Conservation (phyloP, 2,329 filamentous ascomycete genomes). For the Exophiala sideris region DNA sequence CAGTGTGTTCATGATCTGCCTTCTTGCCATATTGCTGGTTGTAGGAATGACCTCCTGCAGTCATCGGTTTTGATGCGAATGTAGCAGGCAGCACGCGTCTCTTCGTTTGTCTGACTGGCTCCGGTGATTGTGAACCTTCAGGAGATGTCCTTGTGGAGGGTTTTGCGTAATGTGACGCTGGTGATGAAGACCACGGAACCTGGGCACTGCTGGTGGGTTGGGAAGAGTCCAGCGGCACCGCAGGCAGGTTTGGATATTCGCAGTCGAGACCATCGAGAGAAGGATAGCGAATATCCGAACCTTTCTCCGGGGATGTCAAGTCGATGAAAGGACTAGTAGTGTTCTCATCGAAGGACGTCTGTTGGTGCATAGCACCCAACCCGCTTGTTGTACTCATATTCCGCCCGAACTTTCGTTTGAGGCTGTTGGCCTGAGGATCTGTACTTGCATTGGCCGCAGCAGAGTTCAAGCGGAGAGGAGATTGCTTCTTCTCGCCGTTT, state of each 20-base stretch:
- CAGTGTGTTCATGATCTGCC: neutral
- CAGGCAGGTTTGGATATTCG: conserved; percentile 38
- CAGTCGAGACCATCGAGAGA: conserved; percentile 16
- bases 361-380: conserved; percentile 44
- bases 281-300: conserved; percentile 28
- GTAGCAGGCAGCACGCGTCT: conserved; percentile 59
- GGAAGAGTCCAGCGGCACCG: conserved; percentile 16
- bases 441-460: conserved; percentile 13
- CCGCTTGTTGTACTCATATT: conserved; percentile 26
- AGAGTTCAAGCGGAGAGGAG: conserved; percentile 16
- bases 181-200: conserved; percentile 68
- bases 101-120: conserved; percentile 48
- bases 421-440: neutral
- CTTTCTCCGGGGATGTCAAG: conserved; percentile 58
- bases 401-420: conserved; percentile 28
- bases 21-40: conserved; percentile 1
- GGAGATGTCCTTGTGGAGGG: conserved; percentile 4
- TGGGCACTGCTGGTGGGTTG: conserved; percentile 53
- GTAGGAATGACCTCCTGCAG: neutral
- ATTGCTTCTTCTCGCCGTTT: conserved; percentile 19
- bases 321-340: conserved; percentile 80
- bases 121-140: conserved; percentile 27
- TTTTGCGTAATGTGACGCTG: conserved; percentile 39
- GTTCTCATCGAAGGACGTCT: conserved; percentile 68
- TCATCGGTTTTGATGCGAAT: conserved; percentile 39